Conservation (phyloP, 176 grass and related monocot genomes). For the Rhynchospora breviuscula region DNA sequence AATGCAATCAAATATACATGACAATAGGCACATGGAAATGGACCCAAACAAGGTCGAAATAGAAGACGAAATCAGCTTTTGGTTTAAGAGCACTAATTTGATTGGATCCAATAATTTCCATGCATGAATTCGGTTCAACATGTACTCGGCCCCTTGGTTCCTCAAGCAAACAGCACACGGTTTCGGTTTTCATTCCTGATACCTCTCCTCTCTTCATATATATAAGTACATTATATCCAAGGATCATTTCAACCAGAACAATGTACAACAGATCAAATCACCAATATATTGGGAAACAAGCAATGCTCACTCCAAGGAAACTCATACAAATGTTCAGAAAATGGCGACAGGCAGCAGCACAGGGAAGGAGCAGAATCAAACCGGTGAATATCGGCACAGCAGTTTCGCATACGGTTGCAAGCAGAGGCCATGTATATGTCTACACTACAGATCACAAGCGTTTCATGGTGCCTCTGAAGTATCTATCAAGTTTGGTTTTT, state of each 20-base stretch:
- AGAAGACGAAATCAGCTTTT: no score
- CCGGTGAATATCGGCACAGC: conserved; percentile 7
- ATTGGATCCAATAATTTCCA: neutral
- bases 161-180: neutral
- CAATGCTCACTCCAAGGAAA: conserved; percentile 27
- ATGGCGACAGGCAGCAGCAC: conserved; percentile 35
- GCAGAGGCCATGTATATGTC: conserved; percentile 35
- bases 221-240: neutral
- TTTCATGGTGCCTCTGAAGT: conserved; percentile 45
- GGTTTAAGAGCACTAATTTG: neutral
- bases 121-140: neutral
- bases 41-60: neutral
- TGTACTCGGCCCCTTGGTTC: neutral
- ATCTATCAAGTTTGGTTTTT: conserved; percentile 41
- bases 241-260: neutral
- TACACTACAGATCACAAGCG: conserved; percentile 38
- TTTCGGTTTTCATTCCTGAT: neutral
- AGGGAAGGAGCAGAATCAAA: conserved; percentile 39
- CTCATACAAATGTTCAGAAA: conserved; percentile 22
- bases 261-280: neutral
- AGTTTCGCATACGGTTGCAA: conserved; percentile 25
- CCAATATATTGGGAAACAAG: neutral
- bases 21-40: neutral
- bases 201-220: neutral
- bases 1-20: neutral